Evolutionary conservation across 345 rosid species (phyloP).

Genomic region (Laguncularia racemosa): DNA sequence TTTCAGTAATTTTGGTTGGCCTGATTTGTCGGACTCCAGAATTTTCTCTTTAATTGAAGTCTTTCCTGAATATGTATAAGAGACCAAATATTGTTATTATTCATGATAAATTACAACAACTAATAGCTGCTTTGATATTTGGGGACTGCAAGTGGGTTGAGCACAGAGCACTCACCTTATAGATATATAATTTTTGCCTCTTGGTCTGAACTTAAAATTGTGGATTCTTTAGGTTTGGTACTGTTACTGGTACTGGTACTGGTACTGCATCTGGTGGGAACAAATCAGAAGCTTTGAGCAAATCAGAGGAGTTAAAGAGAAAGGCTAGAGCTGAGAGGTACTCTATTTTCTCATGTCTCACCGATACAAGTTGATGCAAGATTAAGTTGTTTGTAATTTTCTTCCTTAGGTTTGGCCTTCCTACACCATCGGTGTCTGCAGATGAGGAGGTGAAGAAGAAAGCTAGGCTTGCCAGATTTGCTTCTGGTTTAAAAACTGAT

Average conservation of each 20-base stretch:
- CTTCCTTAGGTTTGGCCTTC: slow-evolving; percentile 58
- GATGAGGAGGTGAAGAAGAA: slow-evolving; percentile 79
- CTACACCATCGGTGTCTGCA: slow-evolving; percentile 27
- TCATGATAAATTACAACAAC: no score
- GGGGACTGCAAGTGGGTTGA: background rate
- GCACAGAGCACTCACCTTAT: background rate
- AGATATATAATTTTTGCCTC: background rate
- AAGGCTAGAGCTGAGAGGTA: slow-evolving; percentile 97
- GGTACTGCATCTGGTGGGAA: slow-evolving; percentile 37
- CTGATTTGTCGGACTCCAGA: no score
- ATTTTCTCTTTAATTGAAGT: no score
- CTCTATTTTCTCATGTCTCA: background rate
- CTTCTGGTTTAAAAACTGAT: slow-evolving; percentile 43
- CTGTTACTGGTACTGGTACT: slow-evolving; percentile 52
- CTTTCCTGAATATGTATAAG: no score
- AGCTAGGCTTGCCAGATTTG: slow-evolving; percentile 76
- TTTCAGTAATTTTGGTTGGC: no score
- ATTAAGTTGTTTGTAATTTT: background rate
- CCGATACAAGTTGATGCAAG: background rate
- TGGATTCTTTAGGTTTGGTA: slow-evolving; percentile 37
- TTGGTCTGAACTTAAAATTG: background rate
- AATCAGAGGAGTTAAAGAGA: slow-evolving; percentile 75
- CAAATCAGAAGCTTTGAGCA: slow-evolving; percentile 39
- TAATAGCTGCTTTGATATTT: background rate
- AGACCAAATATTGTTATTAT: no score